Base-by-base conservation (phyloP, 345 rosid species). In the Gossypium turneri region DNA sequence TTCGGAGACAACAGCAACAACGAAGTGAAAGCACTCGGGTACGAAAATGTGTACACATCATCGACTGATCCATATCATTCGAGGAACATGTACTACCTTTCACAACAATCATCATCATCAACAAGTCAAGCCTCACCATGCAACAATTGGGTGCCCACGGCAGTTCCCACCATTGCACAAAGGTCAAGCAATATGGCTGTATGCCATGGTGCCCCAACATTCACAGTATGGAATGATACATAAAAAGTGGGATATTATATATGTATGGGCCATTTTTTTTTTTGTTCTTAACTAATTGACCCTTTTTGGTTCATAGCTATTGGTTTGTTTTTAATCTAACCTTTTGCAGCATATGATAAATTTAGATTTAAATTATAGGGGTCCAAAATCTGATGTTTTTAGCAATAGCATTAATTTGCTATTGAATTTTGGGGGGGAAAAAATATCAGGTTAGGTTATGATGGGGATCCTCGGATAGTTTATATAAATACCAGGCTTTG, bases 191-290 rank as follows among this genome's bases (percentile, higher is more conserved):
- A 48, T 38, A 73, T 84, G 83, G 82, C 82, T 17, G 79, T 80
- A 11, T 85, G 82, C 67, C 90, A 82, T 76, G 90, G 86, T 55
- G 75, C 88, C 77, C 82, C 89, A 72, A 70, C 84, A 56, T 90
- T 90, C 79, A 76, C 90, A 0, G 88, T 87, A 45, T 89, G 91
- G 96, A 90, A 86, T 20, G 85, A 80, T 25, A 66, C 87, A 48
- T 90, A 77, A 61, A 55, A 20, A 19, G 9, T 56, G 20, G 59
- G 20, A 56, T 55, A 55, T 19, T 34, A 34, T 4, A 34, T 34
- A 34, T 34, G 41, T 34, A 34, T 34, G 41, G 41, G 41, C 41
- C 41, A 34, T 34, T 34, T 34, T 4, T 34, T 34, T 34, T 34
- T 34, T 34, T 34, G 1, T 34, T 34, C 15, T 24, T 41, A 12